phyloP scores from a whole-genome alignment of 345 rosid genomes.

The Clausena lansium region DNA sequence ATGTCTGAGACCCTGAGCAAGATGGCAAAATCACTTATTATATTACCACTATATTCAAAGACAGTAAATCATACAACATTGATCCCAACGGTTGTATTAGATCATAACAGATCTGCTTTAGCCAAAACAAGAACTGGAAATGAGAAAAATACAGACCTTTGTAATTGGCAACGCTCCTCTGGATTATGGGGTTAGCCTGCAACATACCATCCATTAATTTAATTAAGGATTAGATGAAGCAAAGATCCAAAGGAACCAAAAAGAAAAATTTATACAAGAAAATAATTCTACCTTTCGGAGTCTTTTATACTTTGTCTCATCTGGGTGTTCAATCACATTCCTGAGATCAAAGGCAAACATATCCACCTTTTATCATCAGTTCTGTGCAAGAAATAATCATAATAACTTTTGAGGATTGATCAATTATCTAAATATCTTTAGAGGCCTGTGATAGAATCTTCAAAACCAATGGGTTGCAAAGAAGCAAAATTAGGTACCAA shows the following conservation, averaged over 20 bases:
- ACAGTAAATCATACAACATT: neutral
- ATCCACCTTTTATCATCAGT: constrained; percentile 9
- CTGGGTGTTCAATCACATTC: constrained; percentile 80
- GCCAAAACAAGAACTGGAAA: neutral
- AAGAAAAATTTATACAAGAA: neutral
- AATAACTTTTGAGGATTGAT: neutral
- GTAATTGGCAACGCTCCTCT: constrained; percentile 54
- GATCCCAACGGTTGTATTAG: neutral
- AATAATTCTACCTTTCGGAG: constrained; percentile 63
- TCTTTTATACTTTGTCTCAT: constrained; percentile 65
- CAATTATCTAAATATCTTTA: neutral
- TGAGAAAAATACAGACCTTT: constrained; percentile 44
- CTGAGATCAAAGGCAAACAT: constrained; percentile 33
- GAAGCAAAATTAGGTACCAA: neutral
- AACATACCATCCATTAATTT: constrained; percentile 18
- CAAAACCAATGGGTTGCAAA: neutral
- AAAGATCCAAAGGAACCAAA: neutral
- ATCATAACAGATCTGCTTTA: neutral
- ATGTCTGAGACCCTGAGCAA: neutral
- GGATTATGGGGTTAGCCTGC: constrained; percentile 79
- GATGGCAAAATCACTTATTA: neutral
- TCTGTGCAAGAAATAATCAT: neutral
- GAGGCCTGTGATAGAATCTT: neutral
- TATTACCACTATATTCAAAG: neutral
- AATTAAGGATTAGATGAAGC: neutral